These are phyloP conservation scores for Tylopilus sp. DNA, from an alignment of 768 basidiomycete species.

Conservation along the genomic window DNA sequence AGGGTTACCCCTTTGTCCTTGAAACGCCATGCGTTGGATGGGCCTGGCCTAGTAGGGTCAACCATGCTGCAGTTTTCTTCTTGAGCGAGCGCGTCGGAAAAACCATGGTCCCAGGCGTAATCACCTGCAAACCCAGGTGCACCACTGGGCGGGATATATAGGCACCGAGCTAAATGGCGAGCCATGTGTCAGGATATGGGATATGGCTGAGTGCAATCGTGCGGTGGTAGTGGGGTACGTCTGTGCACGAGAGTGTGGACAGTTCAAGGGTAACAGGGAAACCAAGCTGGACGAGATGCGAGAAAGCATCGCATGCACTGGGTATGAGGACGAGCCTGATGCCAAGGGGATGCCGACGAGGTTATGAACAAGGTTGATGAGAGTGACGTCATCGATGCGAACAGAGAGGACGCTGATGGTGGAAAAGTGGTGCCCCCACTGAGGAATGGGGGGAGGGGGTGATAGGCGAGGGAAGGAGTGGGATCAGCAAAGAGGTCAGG, in stretches of 20 bases:
- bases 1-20: constrained; percentile 43
- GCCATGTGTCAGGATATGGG: constrained; percentile 37
- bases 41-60: constrained; percentile 40
- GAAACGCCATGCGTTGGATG: constrained; percentile 18
- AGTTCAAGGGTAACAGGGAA: constrained; percentile 38
- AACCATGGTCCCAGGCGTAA: constrained; percentile 64
- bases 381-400: constrained; percentile 14
- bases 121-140: constrained; percentile 79
- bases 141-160: constrained; percentile 53
- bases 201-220: neutral
- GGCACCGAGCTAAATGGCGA: constrained; percentile 49
- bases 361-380: neutral
- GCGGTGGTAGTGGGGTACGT: constrained; percentile 2
- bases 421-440: constrained; percentile 23
- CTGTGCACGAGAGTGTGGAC: constrained; percentile 10
- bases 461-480: constrained; percentile 5
- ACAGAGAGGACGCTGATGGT: constrained; percentile 19
- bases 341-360: neutral
- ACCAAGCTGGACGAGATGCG: constrained; percentile 50
- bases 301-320: constrained; percentile 39
- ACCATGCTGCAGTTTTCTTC: constrained; percentile 40
- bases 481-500: too few relatives aligned
- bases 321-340: constrained; percentile 1
- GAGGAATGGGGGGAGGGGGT: constrained; percentile 22
- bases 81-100: constrained; percentile 43